Base-by-base conservation (phyloP, 2,329 filamentous ascomycete species). In the Pseudofabraea citricarpa region DNA sequence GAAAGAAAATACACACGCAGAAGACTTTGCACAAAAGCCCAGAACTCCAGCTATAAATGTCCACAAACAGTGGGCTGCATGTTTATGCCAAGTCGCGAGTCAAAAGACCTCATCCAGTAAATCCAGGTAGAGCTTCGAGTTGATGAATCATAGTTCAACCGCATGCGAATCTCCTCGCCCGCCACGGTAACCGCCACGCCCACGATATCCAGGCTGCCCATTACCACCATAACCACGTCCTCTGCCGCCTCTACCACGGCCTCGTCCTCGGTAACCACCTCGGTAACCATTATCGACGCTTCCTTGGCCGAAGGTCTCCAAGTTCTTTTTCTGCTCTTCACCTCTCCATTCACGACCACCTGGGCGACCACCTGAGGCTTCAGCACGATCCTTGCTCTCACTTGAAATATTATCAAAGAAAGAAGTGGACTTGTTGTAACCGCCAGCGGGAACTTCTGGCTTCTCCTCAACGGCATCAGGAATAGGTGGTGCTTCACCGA, bases 361-460 rank as follows among this genome's bases (percentile, higher is more conserved):
- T n/a, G 81, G 74, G 62, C 81, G 80, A 4, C 75, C 76, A 32
- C 72, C 76, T 9, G 77, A 75, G 29, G 82, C 83, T 49, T 91
- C 87, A 40, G 87, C 82, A 33, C 93, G 81, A 53, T 98, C 93
- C 64, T 87, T 94, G 49, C 87, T 78, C 63, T 98, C 93, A 53
- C 88, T 95, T 1, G 89, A 95, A 52, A 98, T 96, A 65, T 98
- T 96, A 68, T 98, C 93, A 61, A 98, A 98, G 74, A 98, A 98
- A 2, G 89, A 95, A 3, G 72, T 81, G 5, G 83, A 76, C 67
- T 90, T 95, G 71, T 96, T 91, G 69, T 98, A 98, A 0, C 80
- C 76, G 26, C 72, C 68, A 6, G 71, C 73, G 10, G 66, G 6
- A 70, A 68, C 64, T 2, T 73, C 64, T 2, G 73, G 66, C 62